These are phyloP conservation scores for Wickerhamiella vanderwaltii DNA, from an alignment of 805 yeast species.

Conservation along the genomic window DNA sequence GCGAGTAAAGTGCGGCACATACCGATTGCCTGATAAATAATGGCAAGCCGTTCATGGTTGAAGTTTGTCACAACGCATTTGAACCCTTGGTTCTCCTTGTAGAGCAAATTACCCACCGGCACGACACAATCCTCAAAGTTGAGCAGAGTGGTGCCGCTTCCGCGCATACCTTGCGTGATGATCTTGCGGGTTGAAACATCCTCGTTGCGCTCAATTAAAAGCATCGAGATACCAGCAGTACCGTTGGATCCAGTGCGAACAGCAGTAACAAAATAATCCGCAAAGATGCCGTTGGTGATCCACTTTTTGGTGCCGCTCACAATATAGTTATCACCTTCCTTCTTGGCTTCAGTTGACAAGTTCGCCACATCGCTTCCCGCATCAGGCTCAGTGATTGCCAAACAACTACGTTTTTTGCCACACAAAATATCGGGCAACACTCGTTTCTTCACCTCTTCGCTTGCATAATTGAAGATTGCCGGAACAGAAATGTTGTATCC, in stretches of 20 bases:
- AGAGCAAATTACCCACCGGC: slow-evolving; percentile 31
- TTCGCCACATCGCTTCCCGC: slow-evolving; percentile 37
- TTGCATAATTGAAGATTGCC: slow-evolving; percentile 29
- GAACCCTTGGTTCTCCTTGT: slow-evolving; percentile 33
- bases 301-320: slow-evolving; percentile 35
- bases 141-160: slow-evolving; percentile 32
- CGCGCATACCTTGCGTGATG: slow-evolving; percentile 32
- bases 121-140: slow-evolving; percentile 35
- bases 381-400: slow-evolving; percentile 34
- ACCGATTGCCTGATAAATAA: slow-evolving; percentile 31
- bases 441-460: slow-evolving; percentile 26
- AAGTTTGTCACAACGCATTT: slow-evolving; percentile 33
- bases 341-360: slow-evolving; percentile 30
- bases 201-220: slow-evolving; percentile 30
- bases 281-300: slow-evolving; percentile 35
- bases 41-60: slow-evolving; percentile 34
- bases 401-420: slow-evolving; percentile 33
- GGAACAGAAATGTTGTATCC: slow-evolving; percentile 34
- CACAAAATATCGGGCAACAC: slow-evolving; percentile 28
- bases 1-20: slow-evolving; percentile 30
- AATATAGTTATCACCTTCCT: slow-evolving; percentile 30
- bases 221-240: slow-evolving; percentile 30
- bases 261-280: slow-evolving; percentile 35
- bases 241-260: slow-evolving; percentile 35
- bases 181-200: slow-evolving; percentile 30